Evolutionary conservation across 2,329 filamentous ascomycete species (phyloP), one percentile per base, ranked within the genome.

Genomic region (Erysiphe pulchra): DNA sequence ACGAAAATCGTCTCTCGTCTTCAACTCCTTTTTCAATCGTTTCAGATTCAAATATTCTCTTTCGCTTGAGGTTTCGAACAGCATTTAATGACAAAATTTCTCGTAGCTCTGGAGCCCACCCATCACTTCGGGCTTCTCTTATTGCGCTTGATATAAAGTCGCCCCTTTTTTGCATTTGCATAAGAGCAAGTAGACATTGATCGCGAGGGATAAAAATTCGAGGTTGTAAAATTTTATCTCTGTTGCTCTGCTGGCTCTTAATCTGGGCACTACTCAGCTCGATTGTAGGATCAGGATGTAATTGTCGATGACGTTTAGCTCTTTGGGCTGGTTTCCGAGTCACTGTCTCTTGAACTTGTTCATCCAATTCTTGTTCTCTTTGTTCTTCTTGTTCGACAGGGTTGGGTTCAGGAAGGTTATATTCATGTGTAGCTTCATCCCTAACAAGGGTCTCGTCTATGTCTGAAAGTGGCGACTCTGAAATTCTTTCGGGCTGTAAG

Each of bases 61-160:
- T 98, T 48, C 90, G 75, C 71, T 95, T 98, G 46, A 87, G 70
- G 49, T 92, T 84, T 49, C 77, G 77, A 14, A 92, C 71, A 13
- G 82, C 71, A 51, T 92, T 83, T 38, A 94, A 67, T 1, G 85
- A 92, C n/a, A 95, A 66, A 55, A 98, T 75, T n/a, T 80, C 84
- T 49, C 83, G 78, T 17, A 98, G 70, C 62, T 98, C 90, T 0
- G 87, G 87, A 3, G 87, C 87, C 86, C 85, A 94, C 38, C 73
- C 74, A 52, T 73, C 70, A 53, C 77, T 77, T 50, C 81, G 75
- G 34, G 77, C 81, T 50, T 86, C 83, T 45, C 81, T 77, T 63
- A 94, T 77, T 50, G 93, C 77, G 54, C 75, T 86, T 4, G 79
- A 81, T 16, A 94, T 82, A 55, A 98, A 95, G 36, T 77, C 82